These are phyloP conservation scores for Selaginella tamariscina DNA, from an alignment of 75 land plant species.

Conservation along the genomic window DNA sequence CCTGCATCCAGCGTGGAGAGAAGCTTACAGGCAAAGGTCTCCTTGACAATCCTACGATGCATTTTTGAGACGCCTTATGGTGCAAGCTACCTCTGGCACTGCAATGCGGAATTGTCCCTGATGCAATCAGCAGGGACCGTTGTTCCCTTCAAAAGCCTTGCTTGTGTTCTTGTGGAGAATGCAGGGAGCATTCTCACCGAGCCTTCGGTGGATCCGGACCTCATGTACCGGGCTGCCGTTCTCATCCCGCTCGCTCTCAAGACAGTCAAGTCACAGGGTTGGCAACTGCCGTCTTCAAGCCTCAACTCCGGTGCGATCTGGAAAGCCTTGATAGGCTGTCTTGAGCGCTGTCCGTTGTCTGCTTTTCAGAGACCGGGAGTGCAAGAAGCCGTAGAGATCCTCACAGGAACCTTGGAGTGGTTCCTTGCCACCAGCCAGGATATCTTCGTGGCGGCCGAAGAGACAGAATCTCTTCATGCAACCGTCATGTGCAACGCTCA, in stretches of 20 bases:
- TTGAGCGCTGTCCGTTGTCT: constrained; percentile 20
- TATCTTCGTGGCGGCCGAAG: constrained; percentile 25
- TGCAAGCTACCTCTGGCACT: constrained; percentile 17
- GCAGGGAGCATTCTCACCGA: constrained; percentile 14
- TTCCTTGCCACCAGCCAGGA: constrained; percentile 27
- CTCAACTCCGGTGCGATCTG: constrained; percentile 18
- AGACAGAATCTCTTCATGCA: constrained; percentile 28
- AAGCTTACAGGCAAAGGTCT: constrained; percentile 23
- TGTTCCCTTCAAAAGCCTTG: constrained; percentile 24
- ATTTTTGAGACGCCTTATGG: constrained; percentile 22
- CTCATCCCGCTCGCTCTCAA: constrained; percentile 23
- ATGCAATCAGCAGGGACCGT: background rate
- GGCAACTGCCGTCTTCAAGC: constrained; percentile 22
- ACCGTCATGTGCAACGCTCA: constrained; percentile 20
- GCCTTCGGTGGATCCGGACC: constrained; percentile 20
- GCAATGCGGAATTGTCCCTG: constrained; percentile 18
- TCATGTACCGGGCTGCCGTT: constrained; percentile 22
- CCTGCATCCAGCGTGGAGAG: constrained; percentile 11
- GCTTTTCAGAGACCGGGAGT: constrained; percentile 26
- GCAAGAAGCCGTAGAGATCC: constrained; percentile 20
- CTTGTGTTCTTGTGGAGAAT: constrained; percentile 21
- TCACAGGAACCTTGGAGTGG: constrained; percentile 20
- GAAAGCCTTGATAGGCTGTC: constrained; percentile 17
- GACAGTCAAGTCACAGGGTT: constrained; percentile 16
- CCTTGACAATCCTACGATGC: constrained; percentile 23